Evolutionary conservation across 208 protist species (phyloP).

Genomic region (Herpetomonas tarakana): DNA sequence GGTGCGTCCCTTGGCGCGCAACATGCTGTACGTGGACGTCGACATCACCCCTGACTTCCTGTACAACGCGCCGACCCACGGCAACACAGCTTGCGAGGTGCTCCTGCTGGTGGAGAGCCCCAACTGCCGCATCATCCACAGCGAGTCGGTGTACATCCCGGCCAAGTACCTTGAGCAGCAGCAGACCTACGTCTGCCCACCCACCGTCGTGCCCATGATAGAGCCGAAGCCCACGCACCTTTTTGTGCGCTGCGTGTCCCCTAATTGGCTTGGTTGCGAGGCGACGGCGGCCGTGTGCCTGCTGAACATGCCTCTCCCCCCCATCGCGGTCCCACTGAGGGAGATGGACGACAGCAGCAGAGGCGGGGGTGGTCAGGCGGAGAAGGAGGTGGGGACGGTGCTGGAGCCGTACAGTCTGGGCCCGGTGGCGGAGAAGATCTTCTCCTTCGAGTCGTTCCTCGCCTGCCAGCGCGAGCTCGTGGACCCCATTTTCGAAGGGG

Average conservation of each 20-base stretch:
- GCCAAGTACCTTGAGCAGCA: slow-evolving; percentile 47
- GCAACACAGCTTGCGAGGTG: slow-evolving; percentile 81
- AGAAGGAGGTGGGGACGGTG: slow-evolving; percentile 66
- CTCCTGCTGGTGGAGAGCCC: slow-evolving; percentile 96
- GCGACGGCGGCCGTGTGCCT: slow-evolving; percentile 86
- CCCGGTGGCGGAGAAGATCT: slow-evolving; percentile 62
- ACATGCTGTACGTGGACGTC: slow-evolving; percentile 95
- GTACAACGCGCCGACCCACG: slow-evolving; percentile 93
- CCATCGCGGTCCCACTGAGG: slow-evolving; percentile 55
- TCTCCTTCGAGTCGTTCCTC: slow-evolving; percentile 94
- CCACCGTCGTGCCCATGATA: slow-evolving; percentile 96
- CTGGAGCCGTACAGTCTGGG: slow-evolving; percentile 83
- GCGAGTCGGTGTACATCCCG: slow-evolving; percentile 95
- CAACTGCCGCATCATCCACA: slow-evolving; percentile 96
- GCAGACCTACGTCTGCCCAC: slow-evolving; percentile 73
- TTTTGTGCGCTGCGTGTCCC: slow-evolving; percentile 87
- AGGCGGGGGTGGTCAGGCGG: slow-evolving; percentile 54
- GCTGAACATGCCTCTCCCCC: slow-evolving; percentile 93
- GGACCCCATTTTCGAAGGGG: slow-evolving; percentile 91
- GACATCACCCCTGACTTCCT: slow-evolving; percentile 96
- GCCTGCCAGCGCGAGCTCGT: slow-evolving; percentile 95
- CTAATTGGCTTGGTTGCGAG: slow-evolving; percentile 85
- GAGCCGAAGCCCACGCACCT: slow-evolving; percentile 97
- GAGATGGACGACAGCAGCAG: slow-evolving; percentile 53
- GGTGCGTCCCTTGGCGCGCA: slow-evolving; percentile 96